Base-by-base conservation (phyloP, 805 yeast genomes). In the Sugiyamaella valdiviana region DNA sequence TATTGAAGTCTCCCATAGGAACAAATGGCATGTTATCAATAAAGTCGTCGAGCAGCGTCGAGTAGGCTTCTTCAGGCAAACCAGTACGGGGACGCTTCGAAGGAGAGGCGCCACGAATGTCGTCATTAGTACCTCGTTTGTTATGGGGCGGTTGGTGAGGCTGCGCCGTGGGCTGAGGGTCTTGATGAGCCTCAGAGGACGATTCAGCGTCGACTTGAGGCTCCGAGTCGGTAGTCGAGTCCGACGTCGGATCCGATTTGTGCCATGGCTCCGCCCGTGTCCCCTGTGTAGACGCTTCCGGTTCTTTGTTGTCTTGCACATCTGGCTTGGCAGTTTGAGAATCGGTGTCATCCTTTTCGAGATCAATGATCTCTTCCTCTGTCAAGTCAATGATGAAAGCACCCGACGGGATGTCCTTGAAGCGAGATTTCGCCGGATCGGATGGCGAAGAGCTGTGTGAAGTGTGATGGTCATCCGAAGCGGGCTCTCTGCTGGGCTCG, bases 1-100 rank as follows among this genome's bases (percentile, higher is more conserved):
- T 52, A 22, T 55, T 51, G 49, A 63, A 63, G 39, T 60, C 55
- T 23, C 65, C 64, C 22, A 38, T 23, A 2, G 62, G 62, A 15
- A 62, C 55, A 44, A 61, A 57, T n/a, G 65, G 65, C 9, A 63
- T 51, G 10, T 53, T 55, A 20, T 50, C 49, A 9, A 22, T 42
- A 32, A 56, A 22, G 14, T 51, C 55, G 12, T 43, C 44, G 10
- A 40, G 35, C 32, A 51, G 19, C 17, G 6, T n/a, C 19, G 17
- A 16, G 24, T 47, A 51, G 6, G 32, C 20, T 9, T 39, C 49
- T 17, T 39, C 39, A 2, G 44, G 22, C 21, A 23, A 38, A 7
- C 23, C 29, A 15, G 20, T 37, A 7, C 39, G 39, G 17, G 39
- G 9, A 15, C 39, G 17, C 6, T 37, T 20, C 22, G 39, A 15